These are phyloP conservation scores for Mycena crocata DNA, from an alignment of 768 basidiomycete genomes.

Conservation along the genomic window DNA sequence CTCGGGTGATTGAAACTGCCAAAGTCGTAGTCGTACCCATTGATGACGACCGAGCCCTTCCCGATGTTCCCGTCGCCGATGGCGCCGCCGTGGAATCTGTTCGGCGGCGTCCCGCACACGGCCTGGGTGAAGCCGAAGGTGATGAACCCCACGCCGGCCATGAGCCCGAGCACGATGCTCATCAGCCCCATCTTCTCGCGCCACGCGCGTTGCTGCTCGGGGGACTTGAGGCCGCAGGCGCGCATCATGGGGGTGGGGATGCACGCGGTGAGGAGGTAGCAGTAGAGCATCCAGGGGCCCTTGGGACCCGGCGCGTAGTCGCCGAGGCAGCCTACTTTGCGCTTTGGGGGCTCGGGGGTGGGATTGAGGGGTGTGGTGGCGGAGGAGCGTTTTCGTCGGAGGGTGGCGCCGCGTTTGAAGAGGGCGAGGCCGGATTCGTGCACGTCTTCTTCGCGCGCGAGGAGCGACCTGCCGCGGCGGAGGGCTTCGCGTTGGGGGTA, in stretches of 20 bases:
- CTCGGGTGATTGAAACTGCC: conserved; percentile 76
- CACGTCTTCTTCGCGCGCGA: conserved; percentile 92
- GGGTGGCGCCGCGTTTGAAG: conserved; percentile 87
- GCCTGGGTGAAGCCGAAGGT: conserved; percentile 86
- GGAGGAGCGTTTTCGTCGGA: conserved; percentile 74
- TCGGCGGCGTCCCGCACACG: conserved; percentile 63
- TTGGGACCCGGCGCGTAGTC: conserved; percentile 89
- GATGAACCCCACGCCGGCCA: conserved; percentile 83
- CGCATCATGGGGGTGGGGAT: conserved; percentile 84
- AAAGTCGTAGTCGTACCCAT: conserved; percentile 82
- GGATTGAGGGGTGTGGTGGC: conserved; percentile 54
- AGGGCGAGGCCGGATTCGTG: conserved; percentile 93
- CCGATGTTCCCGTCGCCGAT: conserved; percentile 68
- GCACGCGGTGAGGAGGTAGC: conserved; percentile 83
- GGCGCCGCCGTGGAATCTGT: conserved; percentile 69
- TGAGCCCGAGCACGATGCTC: conserved; percentile 66
- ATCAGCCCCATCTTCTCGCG: conserved; percentile 84
- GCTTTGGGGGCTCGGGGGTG: conserved; percentile 49
- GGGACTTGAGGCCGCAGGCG: conserved; percentile 77
- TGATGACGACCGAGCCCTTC: conserved; percentile 68
- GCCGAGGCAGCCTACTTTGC: conserved; percentile 66
- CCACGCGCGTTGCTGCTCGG: conserved; percentile 84
- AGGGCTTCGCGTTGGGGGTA: conserved; percentile 70
- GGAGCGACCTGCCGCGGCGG: conserved; percentile 88
- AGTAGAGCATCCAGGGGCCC: conserved; percentile 96